A percentile compares a stretch with the other conserved stretches of the same genome.
Conservation (phyloP, 192 early-diverging fungal genomes). For the Gonapodya prolifera region DNA sequence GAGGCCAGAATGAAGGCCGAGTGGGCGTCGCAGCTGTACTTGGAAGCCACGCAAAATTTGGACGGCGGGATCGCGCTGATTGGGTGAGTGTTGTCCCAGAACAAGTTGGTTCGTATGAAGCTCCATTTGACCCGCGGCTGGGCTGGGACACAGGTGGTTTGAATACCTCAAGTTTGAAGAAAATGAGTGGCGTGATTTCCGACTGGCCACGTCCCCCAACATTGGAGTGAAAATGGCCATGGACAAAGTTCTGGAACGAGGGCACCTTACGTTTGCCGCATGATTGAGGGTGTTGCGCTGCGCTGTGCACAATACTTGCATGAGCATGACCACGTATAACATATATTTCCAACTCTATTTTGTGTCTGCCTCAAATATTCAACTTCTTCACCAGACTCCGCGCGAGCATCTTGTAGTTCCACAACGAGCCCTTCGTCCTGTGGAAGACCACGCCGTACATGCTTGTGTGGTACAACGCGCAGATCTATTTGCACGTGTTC, state of each 20-base stretch:
- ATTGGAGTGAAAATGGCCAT: not conserved
- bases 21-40: not conserved
- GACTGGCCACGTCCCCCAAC: not conserved
- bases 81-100: not conserved
- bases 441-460: not conserved
- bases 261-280: not conserved
- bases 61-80: not conserved
- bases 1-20: not conserved
- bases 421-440: not conserved
- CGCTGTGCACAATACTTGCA: not conserved
- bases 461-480: not conserved
- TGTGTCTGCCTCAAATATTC: not conserved
- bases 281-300: not conserved
- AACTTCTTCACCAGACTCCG: not conserved
- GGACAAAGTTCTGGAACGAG: not conserved
- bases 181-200: not conserved
- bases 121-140: not conserved
- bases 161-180: slow-evolving; percentile 2
- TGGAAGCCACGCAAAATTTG: not conserved
- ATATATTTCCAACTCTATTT: no score
- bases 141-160: not conserved
- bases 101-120: not conserved
- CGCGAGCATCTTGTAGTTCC: not conserved
- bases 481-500: not conserved
- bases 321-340: no score